These are phyloP conservation scores for Aspergillus sp. DNA, from an alignment of 2,329 filamentous ascomycete genomes.

Conservation along the genomic window DNA sequence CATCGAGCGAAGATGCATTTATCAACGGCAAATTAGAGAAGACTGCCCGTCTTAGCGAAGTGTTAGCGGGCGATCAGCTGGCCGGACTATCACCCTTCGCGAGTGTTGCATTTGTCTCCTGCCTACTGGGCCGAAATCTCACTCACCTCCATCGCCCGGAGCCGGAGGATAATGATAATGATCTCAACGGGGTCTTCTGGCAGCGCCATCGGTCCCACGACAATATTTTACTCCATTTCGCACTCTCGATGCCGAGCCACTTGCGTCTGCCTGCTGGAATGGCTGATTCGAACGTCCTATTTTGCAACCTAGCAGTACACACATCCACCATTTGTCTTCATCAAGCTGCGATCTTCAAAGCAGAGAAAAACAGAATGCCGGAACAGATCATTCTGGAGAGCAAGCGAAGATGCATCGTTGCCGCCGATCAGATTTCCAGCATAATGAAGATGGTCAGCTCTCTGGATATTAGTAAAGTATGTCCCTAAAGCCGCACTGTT, in stretches of 20 bases:
- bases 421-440: conserved; percentile 88
- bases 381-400: conserved; percentile 81
- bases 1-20: conserved; percentile 82
- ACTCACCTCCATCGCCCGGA: conserved; percentile 88
- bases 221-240: conserved; percentile 85
- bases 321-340: conserved; percentile 97
- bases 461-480: conserved; percentile 79
- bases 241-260: conserved; percentile 77
- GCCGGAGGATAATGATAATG: conserved; percentile 77
- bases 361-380: conserved; percentile 83
- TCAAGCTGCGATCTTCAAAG: conserved; percentile 96
- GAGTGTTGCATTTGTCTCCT: conserved; percentile 82
- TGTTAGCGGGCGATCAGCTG: conserved; percentile 68
- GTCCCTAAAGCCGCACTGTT: conserved; percentile 37
- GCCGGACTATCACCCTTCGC: conserved; percentile 76
- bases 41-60: conserved; percentile 65
- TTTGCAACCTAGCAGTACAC: conserved; percentile 95
- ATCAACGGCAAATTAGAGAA: conserved; percentile 76
- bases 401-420: conserved; percentile 89
- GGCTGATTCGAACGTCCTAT: conserved; percentile 81
- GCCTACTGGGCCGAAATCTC: conserved; percentile 87
- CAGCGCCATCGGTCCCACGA: conserved; percentile 88
- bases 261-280: conserved; percentile 80
- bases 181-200: conserved; percentile 95
- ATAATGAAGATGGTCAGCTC: conserved; percentile 97